Conservation (phyloP, 179 eudicot genomes). For the Corrigiola litoralis region DNA sequence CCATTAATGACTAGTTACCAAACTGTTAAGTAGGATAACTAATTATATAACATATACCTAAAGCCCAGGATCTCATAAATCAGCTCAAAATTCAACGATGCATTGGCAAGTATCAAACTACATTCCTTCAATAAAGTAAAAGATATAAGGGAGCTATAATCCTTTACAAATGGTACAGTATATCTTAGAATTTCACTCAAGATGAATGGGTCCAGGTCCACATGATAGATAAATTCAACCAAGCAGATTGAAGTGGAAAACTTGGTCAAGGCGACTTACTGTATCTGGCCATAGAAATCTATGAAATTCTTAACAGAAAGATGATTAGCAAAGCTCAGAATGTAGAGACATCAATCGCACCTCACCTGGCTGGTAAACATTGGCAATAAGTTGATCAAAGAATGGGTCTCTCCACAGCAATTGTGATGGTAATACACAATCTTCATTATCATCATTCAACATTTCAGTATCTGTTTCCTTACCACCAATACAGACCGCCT, state of each 20-base stretch:
- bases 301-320: neutral
- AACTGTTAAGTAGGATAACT: no score
- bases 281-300: no score
- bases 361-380: slow-evolving; percentile 95
- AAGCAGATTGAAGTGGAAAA: no score
- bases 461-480: slow-evolving; percentile 19
- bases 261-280: no score
- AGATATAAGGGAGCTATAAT: neutral
- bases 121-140: neutral
- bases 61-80: neutral
- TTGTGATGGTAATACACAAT: slow-evolving; percentile 50
- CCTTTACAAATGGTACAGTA: no score
- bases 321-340: neutral
- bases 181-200: no score
- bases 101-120: neutral
- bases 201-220: no score
- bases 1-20: no score
- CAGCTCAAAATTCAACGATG: neutral
- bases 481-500: slow-evolving; percentile 34
- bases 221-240: no score
- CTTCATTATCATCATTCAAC: slow-evolving; percentile 17
- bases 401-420: slow-evolving; percentile 71
- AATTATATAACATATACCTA: no score
- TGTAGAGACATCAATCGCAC: slow-evolving; percentile 36
- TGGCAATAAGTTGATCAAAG: slow-evolving; percentile 75